A percentile compares a stretch with the other conserved stretches of the same genome.
phyloP scores from a whole-genome alignment of 129 eudicot genomes.

The Lactuca sativa region DNA sequence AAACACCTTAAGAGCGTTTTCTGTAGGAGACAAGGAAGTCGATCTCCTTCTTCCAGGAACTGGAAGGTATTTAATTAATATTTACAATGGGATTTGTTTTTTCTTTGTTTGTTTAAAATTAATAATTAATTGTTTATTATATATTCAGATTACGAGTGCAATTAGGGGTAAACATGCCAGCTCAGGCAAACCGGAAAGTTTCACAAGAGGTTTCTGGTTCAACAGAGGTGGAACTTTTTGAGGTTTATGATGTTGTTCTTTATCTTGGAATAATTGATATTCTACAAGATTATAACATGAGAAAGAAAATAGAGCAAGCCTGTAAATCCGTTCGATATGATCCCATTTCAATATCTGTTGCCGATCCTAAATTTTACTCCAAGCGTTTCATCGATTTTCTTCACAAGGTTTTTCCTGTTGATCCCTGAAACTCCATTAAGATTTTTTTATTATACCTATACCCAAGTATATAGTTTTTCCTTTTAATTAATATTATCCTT shows the following conservation, averaged over 20 bases:
- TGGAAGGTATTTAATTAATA: conserved; percentile 57
- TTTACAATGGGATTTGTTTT: not conserved
- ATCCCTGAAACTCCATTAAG: conserved; percentile 29
- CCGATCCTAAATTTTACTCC: conserved; percentile 71
- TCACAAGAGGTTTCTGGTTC: conserved; percentile 47
- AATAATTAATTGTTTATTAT: not conserved
- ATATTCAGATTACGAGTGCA: conserved; percentile 75
- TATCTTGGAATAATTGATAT: conserved; percentile 93
- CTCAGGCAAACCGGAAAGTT: conserved; percentile 81
- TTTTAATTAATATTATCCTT: not conserved
- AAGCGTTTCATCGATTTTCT: conserved; percentile 71
- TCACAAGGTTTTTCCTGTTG: conserved; percentile 61
- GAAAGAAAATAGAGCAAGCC: conserved; percentile 79
- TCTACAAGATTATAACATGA: conserved; percentile 80
- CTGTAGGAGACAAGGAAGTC: conserved; percentile 83
- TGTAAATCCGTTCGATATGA: conserved; percentile 69
- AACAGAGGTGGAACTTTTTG: conserved; percentile 81
- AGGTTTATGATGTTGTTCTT: conserved; percentile 86
- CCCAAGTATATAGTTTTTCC: conserved; percentile 12
- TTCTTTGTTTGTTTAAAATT: no score
- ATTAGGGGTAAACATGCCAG: conserved; percentile 98
- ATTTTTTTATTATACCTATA: conserved; percentile 18
- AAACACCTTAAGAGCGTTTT: conserved; percentile 68
- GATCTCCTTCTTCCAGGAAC: conserved; percentile 97
- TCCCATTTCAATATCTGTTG: conserved; percentile 72